A percentile compares a stretch with the other conserved stretches of the same genome.
Conservation (phyloP, 441 rosid species). For the Adansonia gregorii region DNA sequence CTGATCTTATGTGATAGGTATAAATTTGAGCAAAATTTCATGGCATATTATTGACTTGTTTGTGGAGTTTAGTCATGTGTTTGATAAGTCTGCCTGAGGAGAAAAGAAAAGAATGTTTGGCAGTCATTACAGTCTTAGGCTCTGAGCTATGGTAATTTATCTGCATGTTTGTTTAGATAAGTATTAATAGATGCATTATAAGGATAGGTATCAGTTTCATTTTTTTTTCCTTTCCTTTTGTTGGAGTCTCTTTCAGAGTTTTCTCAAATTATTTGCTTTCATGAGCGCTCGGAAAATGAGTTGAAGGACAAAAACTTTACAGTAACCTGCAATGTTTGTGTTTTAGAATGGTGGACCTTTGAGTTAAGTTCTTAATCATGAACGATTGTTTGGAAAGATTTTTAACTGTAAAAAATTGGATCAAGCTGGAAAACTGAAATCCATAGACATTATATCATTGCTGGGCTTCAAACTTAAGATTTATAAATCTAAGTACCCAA, state of each 20-base stretch:
- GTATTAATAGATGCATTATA: not conserved
- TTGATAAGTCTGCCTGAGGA: not conserved
- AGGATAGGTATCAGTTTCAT: not conserved
- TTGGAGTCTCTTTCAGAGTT: not conserved
- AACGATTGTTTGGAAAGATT: not conserved
- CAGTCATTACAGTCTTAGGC: not conserved
- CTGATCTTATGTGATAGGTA: not conserved
- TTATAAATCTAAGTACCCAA: constrained; percentile 3
- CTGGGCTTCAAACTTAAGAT: not conserved
- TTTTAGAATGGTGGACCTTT: not conserved
- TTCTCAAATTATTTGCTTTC: not conserved
- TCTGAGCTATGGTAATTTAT: not conserved
- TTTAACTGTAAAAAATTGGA: not conserved
- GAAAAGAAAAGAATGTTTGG: not conserved
- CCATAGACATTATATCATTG: not conserved
- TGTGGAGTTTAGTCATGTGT: not conserved
- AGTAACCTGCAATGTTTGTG: constrained; percentile 8
- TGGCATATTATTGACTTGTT: not conserved
- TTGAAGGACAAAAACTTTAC: not conserved
- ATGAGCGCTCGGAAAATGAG: not conserved
- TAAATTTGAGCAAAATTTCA: not conserved
- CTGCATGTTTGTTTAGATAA: not conserved
- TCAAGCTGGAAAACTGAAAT: not conserved
- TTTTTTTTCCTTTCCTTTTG: not conserved
- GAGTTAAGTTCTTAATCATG: not conserved